Percentiles rank a stretch among this genome's conserved stretches.
Evolutionary conservation across 2,329 filamentous ascomycete species (phyloP).

Genomic region (Calycina herbarum): DNA sequence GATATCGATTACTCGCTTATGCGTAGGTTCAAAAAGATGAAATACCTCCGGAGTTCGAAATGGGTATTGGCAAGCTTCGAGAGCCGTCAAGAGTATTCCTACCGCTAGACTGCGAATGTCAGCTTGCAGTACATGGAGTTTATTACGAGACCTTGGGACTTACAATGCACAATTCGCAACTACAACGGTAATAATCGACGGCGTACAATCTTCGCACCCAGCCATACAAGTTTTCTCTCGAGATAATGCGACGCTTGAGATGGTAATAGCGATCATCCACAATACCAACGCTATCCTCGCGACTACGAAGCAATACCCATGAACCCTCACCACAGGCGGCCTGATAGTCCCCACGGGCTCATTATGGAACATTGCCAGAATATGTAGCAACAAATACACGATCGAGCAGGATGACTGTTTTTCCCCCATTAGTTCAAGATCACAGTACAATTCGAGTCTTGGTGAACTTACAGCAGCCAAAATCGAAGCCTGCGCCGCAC

Average conservation of each 20-base stretch:
- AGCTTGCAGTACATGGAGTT: neutral
- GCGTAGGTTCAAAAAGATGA: constrained; percentile 15
- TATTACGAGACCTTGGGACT: constrained; percentile 8
- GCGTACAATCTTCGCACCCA: constrained; percentile 18
- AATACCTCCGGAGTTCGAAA: constrained; percentile 25
- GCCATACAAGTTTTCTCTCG: constrained; percentile 20
- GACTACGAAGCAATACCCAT: constrained; percentile 30
- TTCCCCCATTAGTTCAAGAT: too few relatives aligned
- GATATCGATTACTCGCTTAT: constrained; percentile 22
- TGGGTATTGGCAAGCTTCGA: constrained; percentile 31
- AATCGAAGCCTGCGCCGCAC: constrained; percentile 22
- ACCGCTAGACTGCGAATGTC: constrained; percentile 23
- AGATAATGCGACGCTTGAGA: constrained; percentile 24
- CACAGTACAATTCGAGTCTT: neutral
- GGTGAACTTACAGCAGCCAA: constrained; percentile 27
- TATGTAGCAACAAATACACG: constrained; percentile 29
- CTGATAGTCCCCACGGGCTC: constrained; percentile 23
- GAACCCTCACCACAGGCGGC: constrained; percentile 26
- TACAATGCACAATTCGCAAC: constrained; percentile 27
- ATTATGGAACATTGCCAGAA: constrained; percentile 23
- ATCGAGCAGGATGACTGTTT: constrained; percentile 26
- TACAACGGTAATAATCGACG: constrained; percentile 26
- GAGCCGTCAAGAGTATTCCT: constrained; percentile 29
- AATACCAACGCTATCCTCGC: constrained; percentile 27
- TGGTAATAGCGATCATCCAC: constrained; percentile 29